Evolutionary conservation across 148 eudicot genomes (phyloP).

Genomic region (Heliosperma pusillum): DNA sequence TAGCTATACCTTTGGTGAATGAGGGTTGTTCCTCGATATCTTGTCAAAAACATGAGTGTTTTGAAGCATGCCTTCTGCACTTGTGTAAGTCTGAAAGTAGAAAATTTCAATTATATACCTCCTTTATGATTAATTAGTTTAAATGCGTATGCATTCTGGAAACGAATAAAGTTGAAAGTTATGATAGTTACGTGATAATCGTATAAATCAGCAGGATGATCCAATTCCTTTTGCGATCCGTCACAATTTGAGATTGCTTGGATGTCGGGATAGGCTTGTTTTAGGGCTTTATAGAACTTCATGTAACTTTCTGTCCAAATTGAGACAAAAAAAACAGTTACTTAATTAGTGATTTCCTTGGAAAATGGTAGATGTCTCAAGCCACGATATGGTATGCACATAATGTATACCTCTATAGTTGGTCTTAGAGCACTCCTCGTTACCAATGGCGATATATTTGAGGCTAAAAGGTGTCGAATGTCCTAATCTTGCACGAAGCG

Average conservation of each 20-base stretch:
- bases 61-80: constrained; percentile 15
- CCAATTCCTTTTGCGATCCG: constrained; percentile 13
- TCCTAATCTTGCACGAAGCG: constrained; percentile 71
- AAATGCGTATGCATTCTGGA: neutral
- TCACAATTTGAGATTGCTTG: constrained; percentile 34
- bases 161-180: neutral
- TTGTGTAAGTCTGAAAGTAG: constrained; percentile 15
- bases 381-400: neutral
- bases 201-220: constrained; percentile 35
- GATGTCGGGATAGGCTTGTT: constrained; percentile 26
- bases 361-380: neutral
- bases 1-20: constrained; percentile 28
- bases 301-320: constrained; percentile 51
- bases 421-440: constrained; percentile 57
- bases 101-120: neutral
- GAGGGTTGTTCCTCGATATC: constrained; percentile 11
- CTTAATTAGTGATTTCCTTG: neutral
- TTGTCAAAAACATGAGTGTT: constrained; percentile 20
- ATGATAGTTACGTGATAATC: constrained; percentile 23
- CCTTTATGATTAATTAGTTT: neutral
- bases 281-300: constrained; percentile 27
- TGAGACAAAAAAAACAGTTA: neutral
- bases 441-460: constrained; percentile 71
- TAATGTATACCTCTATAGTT: constrained; percentile 49
- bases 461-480: constrained; percentile 74